Conservation (phyloP, 1,284 basidiomycete genomes). For the Boletus hoseneyae region DNA sequence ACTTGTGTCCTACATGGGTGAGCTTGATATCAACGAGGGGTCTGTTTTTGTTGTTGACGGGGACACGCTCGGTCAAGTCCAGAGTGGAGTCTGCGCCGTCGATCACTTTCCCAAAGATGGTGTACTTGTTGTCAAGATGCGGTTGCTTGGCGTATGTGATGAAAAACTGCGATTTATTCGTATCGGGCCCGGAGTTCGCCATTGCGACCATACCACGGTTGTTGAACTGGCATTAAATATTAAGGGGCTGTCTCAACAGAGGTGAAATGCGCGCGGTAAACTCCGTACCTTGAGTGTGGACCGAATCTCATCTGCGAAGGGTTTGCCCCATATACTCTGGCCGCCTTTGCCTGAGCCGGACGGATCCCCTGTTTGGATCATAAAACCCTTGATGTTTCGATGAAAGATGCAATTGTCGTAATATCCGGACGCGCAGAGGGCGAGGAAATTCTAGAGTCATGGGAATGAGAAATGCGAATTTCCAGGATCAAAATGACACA, state of each 20-base stretch:
- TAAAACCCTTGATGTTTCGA: slow-evolving; percentile 93
- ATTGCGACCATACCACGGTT: slow-evolving; percentile 91
- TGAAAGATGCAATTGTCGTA: slow-evolving; percentile 91
- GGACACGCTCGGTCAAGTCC: slow-evolving; percentile 86
- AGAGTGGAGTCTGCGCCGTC: slow-evolving; percentile 88
- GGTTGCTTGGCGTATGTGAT: slow-evolving; percentile 90
- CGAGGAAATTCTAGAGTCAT: slow-evolving; percentile 82
- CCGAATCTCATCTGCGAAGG: slow-evolving; percentile 87
- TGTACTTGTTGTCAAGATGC: slow-evolving; percentile 92
- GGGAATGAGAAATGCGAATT: slow-evolving; percentile 7
- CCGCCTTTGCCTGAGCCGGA: slow-evolving; percentile 78
- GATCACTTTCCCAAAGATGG: slow-evolving; percentile 94
- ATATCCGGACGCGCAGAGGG: slow-evolving; percentile 85
- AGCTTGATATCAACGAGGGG: slow-evolving; percentile 85
- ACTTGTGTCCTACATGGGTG: slow-evolving; percentile 50
- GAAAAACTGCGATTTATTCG: slow-evolving; percentile 96
- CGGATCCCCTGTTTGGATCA: slow-evolving; percentile 91
- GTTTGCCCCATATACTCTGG: slow-evolving; percentile 82
- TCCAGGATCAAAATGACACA: slow-evolving; percentile 18
- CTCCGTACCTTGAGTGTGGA: slow-evolving; percentile 81
- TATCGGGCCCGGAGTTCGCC: slow-evolving; percentile 92
- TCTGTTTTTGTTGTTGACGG: slow-evolving; percentile 88
- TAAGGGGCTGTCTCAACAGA: neutral
- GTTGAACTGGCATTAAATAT: slow-evolving; percentile 70
- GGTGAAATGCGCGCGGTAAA: neutral